phyloP scores from a whole-genome alignment of 2,329 filamentous ascomycete genomes.

The Pyrenophora seminiperda region DNA sequence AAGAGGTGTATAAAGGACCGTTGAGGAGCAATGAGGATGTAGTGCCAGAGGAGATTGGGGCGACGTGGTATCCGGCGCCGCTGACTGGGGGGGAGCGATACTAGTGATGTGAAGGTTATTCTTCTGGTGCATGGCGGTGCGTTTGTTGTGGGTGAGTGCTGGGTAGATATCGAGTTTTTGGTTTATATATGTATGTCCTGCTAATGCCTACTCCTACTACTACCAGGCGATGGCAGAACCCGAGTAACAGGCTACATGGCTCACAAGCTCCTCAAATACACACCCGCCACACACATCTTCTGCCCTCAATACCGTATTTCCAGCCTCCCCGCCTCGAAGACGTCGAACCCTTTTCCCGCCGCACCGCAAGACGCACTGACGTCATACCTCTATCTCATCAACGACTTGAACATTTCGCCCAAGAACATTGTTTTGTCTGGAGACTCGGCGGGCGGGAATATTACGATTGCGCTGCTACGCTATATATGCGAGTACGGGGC shows the following conservation, averaged over 20 bases:
- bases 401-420: constrained; percentile 48
- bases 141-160: constrained; percentile 49
- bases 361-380: constrained; percentile 58
- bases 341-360: constrained; percentile 56
- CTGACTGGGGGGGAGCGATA: constrained; percentile 16
- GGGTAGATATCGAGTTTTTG: too few species aligned
- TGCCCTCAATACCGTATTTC: constrained; percentile 57
- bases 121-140: constrained; percentile 59
- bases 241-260: constrained; percentile 40
- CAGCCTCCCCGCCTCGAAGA: constrained; percentile 43
- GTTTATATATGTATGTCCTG: too few species aligned
- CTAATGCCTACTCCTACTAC: neutral
- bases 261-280: constrained; percentile 44
- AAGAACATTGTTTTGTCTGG: constrained; percentile 53
- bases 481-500: constrained; percentile 53
- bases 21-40: constrained; percentile 40
- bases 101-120: constrained; percentile 41
- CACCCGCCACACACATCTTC: constrained; percentile 49
- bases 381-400: constrained; percentile 53
- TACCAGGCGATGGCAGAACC: constrained; percentile 46
- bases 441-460: constrained; percentile 58
- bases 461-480: constrained; percentile 52
- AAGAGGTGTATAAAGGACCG: constrained; percentile 37
- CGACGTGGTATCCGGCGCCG: constrained; percentile 51
- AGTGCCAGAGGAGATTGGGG: constrained; percentile 48